Evolutionary conservation across 257 asterid genomes (phyloP).

Genomic region (Asclepias syriaca): DNA sequence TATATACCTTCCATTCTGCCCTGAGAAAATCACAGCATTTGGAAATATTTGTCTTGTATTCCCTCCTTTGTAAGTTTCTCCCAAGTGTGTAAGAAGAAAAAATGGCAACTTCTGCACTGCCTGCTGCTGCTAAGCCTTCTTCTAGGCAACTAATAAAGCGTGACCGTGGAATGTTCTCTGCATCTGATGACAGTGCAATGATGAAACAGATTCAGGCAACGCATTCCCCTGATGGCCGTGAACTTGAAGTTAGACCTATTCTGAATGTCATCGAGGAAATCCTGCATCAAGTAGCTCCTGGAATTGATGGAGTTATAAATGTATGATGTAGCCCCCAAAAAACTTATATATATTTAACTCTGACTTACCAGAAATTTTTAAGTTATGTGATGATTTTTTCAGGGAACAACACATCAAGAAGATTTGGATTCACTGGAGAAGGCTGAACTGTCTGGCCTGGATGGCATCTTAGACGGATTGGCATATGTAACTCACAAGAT

Average conservation of each 20-base stretch:
- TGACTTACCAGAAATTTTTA: no score
- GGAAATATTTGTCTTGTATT: background rate
- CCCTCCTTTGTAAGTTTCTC: background rate
- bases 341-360: no score
- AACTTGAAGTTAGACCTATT: constrained; percentile 43
- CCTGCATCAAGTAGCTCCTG: constrained; percentile 51
- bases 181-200: constrained; percentile 48
- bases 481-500: constrained; percentile 50
- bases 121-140: constrained; percentile 24
- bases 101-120: constrained; percentile 31
- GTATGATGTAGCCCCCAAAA: constrained; percentile 17
- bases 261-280: constrained; percentile 45
- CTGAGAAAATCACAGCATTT: constrained; percentile 8
- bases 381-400: background rate
- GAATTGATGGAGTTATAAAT: constrained; percentile 41
- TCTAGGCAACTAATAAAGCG: constrained; percentile 27
- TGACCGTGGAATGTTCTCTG: constrained; percentile 30
- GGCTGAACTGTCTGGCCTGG: constrained; percentile 31
- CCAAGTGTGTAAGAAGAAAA: background rate
- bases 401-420: constrained; percentile 42
- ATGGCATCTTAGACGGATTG: constrained; percentile 39
- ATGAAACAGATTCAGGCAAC: constrained; percentile 54
- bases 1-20: constrained; percentile 33
- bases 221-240: constrained; percentile 48
- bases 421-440: constrained; percentile 25